These are phyloP conservation scores for Arctostaphylos glauca DNA, from an alignment of 148 eudicot species.

Conservation along the genomic window DNA sequence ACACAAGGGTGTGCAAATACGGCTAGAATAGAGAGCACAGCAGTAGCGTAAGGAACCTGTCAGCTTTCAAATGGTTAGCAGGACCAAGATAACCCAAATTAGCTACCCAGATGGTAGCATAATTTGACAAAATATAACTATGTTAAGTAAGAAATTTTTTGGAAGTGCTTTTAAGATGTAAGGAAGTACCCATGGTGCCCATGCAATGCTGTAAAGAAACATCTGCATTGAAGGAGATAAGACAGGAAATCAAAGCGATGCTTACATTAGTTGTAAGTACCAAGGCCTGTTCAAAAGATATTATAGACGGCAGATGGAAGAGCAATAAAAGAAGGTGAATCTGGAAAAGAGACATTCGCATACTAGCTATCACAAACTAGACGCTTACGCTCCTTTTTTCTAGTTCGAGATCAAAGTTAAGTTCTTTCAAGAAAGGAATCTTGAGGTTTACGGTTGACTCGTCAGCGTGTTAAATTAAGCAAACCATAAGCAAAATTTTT, in stretches of 20 bases:
- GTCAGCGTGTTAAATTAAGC: too few species aligned
- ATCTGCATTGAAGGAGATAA: conserved; percentile 38
- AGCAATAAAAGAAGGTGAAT: too few species aligned
- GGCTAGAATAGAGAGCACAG: conserved; percentile 37
- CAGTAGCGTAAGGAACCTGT: conserved; percentile 61
- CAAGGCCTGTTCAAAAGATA: background rate
- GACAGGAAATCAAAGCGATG: background rate
- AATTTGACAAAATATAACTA: background rate
- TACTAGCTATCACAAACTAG: too few species aligned
- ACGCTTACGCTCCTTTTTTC: too few species aligned
- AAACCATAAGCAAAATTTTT: background rate
- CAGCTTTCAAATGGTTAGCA: conserved; percentile 10
- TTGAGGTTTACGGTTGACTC: too few species aligned
- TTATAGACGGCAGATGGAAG: background rate
- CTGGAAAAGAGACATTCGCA: too few species aligned
- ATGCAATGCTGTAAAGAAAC: conserved; percentile 54
- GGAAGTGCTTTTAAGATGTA: background rate
- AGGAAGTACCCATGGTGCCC: conserved; percentile 58
- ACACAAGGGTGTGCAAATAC: conserved; percentile 55
- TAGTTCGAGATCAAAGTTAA: too few species aligned
- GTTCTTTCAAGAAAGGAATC: too few species aligned
- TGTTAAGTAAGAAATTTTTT: background rate
- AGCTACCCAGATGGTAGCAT: background rate
- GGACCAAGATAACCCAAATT: background rate
- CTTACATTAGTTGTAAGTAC: background rate